Evolutionary conservation across 805 yeast genomes (phyloP).

Genomic region (Metschnikowia vanudenii): DNA sequence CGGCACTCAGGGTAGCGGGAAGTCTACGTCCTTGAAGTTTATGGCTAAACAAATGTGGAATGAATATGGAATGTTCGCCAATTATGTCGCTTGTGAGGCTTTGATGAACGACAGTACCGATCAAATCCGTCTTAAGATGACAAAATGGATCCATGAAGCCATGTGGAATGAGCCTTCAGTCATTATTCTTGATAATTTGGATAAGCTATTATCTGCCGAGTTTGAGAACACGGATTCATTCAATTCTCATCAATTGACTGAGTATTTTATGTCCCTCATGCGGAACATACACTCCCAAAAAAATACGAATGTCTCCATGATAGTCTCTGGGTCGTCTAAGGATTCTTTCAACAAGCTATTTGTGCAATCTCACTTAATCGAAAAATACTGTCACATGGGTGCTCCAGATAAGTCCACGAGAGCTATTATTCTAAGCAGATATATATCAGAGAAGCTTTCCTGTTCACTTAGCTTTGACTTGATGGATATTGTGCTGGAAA

Average conservation of each 20-base stretch:
- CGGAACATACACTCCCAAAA: conserved; percentile 46
- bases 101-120: conserved; percentile 54
- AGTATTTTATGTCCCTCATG: conserved; percentile 48
- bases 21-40: conserved; percentile 52
- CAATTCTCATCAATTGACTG: conserved; percentile 63
- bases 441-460: conserved; percentile 28
- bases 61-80: conserved; percentile 44
- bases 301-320: conserved; percentile 48
- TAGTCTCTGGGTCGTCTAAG: conserved; percentile 63
- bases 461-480: conserved; percentile 41
- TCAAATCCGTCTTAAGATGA: conserved; percentile 43
- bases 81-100: conserved; percentile 52
- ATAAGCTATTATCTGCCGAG: conserved; percentile 68
- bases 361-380: conserved; percentile 68
- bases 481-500: conserved; percentile 54
- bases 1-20: conserved; percentile 84
- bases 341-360: conserved; percentile 62
- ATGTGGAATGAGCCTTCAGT: conserved; percentile 80
- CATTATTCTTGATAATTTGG: conserved; percentile 74
- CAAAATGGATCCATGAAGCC: conserved; percentile 47
- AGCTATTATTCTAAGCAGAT: conserved; percentile 43
- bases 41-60: conserved; percentile 37
- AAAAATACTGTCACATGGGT: conserved; percentile 54
- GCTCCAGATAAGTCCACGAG: conserved; percentile 72
- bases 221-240: conserved; percentile 57